Base-by-base conservation (phyloP, 1,284 basidiomycete species). In the Cystobasidium sp. region DNA sequence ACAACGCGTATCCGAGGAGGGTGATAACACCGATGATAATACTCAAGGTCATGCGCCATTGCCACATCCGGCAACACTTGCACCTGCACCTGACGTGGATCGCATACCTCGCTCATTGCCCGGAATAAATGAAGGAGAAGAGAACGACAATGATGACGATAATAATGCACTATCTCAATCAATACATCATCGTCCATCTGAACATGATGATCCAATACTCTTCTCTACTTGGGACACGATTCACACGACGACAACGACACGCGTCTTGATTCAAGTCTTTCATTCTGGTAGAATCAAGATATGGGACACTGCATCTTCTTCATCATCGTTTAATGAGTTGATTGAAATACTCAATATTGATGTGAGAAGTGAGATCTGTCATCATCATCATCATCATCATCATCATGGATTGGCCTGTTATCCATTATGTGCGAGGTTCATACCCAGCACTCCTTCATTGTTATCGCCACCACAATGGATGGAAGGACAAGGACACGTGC, bases 161-260 rank as follows among this genome's bases (percentile, higher is more conserved):
- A 43, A 51, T 18, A n/a, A 65, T 31, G 24, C 49, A 24, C 70
- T 65, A 41, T 47, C 63, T 62, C 47, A 47, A 46, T 61, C 47
- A 20, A 61, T 73, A 14, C 51, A 65, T 49, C 62, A 62, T 24
- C 62, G 53, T 53, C 70, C 52, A 9, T 68, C 51, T 14, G 46
- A 46, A 47, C 39, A 18, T 20, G 63, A 55, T 24, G 52, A 66
- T 44, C 51, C 47, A 9, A 41, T 73, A 12, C 18, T 65, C 41
- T 73, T 47, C 59, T 73, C 70, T 2, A 20, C 52, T 14, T 73
- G 70, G 70, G 62, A 66, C 31, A 31, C 53, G 8, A n/a, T 73
- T 24, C 69, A 24, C 51, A 37, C 37, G n/a, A n/a, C n/a, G n/a
- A n/a, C n/a, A n/a, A n/a, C n/a, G 61, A 59, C 51, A 47, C 62